Percentiles rank a stretch among this genome's conserved stretches.
phyloP scores from a whole-genome alignment of 1,284 basidiomycete species.

The Phellinidium pouzarii region DNA sequence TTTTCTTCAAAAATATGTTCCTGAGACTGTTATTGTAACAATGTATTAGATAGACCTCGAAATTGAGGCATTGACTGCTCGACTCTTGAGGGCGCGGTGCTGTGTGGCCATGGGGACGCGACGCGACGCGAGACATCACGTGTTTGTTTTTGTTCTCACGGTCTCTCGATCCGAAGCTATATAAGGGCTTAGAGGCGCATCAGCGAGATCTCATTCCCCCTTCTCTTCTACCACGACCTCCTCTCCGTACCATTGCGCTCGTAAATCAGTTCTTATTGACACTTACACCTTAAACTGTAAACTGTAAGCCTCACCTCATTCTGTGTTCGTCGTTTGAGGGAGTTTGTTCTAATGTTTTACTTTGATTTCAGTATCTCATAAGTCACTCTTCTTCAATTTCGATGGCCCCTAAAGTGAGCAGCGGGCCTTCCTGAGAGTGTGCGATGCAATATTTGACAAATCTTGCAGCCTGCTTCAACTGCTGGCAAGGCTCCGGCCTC shows the following conservation, averaged over 20 bases:
- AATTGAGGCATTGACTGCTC: too few relatives aligned
- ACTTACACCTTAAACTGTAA: not conserved
- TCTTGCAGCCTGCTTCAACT: slow-evolving; percentile 39
- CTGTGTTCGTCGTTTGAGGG: not conserved
- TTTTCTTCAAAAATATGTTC: too few relatives aligned
- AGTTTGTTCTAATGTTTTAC: slow-evolving; percentile 6
- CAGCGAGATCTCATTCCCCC: slow-evolving; percentile 3
- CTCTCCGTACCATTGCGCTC: not conserved
- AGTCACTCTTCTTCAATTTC: not conserved
- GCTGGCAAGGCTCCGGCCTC: slow-evolving; percentile 49
- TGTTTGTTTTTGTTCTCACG: slow-evolving; percentile 3
- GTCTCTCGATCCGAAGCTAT: not conserved
- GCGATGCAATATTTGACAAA: not conserved
- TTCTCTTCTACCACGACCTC: slow-evolving; percentile 14
- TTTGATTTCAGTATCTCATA: not conserved
- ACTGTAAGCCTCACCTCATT: not conserved
- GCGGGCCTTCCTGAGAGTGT: not conserved
- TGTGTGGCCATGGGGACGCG: slow-evolving; percentile 5
- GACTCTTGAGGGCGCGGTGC: too few relatives aligned
- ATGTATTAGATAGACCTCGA: too few relatives aligned
- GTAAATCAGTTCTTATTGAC: slow-evolving; percentile 7
- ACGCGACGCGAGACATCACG: slow-evolving; percentile 1
- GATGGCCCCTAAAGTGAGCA: slow-evolving; percentile 21
- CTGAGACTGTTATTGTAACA: too few relatives aligned
- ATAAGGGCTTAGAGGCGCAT: slow-evolving; percentile 2